These are phyloP conservation scores for Globisporangium splendens DNA, from an alignment of 352 stramenopile species.

Conservation along the genomic window DNA sequence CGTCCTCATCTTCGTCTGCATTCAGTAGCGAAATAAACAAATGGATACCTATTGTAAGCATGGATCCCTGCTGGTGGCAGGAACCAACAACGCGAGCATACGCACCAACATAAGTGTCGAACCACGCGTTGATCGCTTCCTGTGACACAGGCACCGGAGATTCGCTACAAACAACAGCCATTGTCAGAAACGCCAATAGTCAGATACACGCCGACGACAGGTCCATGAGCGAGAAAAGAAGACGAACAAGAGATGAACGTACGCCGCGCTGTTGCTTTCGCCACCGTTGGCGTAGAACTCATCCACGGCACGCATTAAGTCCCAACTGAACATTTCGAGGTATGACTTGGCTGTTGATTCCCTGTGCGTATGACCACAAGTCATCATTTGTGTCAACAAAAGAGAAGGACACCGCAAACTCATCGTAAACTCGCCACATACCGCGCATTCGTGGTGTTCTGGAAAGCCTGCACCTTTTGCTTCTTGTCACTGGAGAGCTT, in stretches of 20 bases:
- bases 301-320: slow-evolving; percentile 72
- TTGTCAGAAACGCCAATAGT: background rate
- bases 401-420: background rate
- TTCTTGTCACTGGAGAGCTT: slow-evolving; percentile 62
- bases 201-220: background rate
- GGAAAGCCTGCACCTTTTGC: slow-evolving; percentile 68
- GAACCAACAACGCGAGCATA: background rate
- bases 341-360: slow-evolving; percentile 71
- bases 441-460: slow-evolving; percentile 71
- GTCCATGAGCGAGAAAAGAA: slow-evolving; percentile 12
- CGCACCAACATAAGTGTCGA: slow-evolving; percentile 61
- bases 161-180: background rate
- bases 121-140: slow-evolving; percentile 53
- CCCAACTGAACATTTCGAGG: slow-evolving; percentile 77
- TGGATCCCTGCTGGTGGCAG: too few species aligned
- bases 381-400: too few species aligned
- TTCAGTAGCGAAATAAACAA: background rate
- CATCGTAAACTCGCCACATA: slow-evolving; percentile 27
- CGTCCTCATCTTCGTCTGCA: slow-evolving; percentile 43
- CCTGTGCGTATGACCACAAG: slow-evolving; percentile 17
- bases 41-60: background rate
- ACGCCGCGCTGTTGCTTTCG: slow-evolving; percentile 18
- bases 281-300: slow-evolving; percentile 73
- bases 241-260: slow-evolving; percentile 11
- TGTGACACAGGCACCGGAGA: background rate